These are phyloP conservation scores for Colletotrichum tofieldiae DNA, from an alignment of 2,329 filamentous ascomycete species.

Conservation along the genomic window DNA sequence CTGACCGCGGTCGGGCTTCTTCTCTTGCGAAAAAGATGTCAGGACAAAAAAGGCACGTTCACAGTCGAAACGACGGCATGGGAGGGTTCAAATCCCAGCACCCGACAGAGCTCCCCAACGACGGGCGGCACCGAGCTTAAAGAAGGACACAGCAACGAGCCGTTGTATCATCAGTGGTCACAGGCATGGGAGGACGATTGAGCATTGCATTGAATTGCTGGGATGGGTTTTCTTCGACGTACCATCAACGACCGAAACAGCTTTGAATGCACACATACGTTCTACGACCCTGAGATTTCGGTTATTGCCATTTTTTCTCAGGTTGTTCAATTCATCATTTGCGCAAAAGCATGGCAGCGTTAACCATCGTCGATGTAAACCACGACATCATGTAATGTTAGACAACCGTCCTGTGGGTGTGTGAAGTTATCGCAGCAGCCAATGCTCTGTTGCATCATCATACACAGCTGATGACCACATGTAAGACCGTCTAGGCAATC, in stretches of 20 bases:
- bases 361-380: background rate
- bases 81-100: conserved; percentile 58
- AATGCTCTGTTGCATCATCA: background rate
- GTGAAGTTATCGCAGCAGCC: background rate
- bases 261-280: background rate
- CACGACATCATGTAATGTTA: background rate
- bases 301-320: background rate
- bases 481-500: background rate
- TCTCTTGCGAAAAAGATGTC: conserved; percentile 62
- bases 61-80: conserved; percentile 76
- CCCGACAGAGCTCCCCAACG: background rate
- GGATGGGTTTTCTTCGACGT: background rate
- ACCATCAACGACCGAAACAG: background rate
- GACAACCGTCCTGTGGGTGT: background rate
- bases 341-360: no score
- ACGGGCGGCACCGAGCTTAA: background rate
- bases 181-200: conserved; percentile 31
- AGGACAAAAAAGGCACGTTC: conserved; percentile 70
- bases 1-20: background rate
- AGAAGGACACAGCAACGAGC: background rate
- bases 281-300: background rate
- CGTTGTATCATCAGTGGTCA: conserved; percentile 33
- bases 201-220: background rate
- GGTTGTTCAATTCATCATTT: background rate
- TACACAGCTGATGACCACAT: background rate